Evolutionary conservation across 2,329 filamentous ascomycete genomes (phyloP), one percentile per base, ranked within the genome.

Genomic region (Huntiella decipiens): DNA sequence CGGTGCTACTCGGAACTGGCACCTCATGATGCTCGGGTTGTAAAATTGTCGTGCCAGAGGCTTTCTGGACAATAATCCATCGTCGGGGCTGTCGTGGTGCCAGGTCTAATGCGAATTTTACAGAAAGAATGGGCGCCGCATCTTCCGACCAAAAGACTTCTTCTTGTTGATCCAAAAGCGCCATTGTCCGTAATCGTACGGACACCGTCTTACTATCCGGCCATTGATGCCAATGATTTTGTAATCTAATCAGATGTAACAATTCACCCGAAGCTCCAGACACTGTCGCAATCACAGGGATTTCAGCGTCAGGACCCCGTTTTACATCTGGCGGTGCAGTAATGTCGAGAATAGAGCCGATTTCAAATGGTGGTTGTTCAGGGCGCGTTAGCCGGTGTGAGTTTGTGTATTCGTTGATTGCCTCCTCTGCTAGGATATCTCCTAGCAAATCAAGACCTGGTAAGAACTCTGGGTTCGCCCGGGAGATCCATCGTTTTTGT

Each of bases 251-350:
- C 2, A 84, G 55, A 2, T 71, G 70, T 7, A 84, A 59, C 1
- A 71, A 59, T 51, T 77, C 70, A 1, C 74, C 72, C 11, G 66
- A 67, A 42, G 67, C 64, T n/a, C 79, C 79, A 2, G 67, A 62
- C 4, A 62, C 67, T 54, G 61, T 67, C 51, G 63, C 71, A 50
- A 67, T 63, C 52, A 62, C 57, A 1, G 62, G 58, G 10, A 58
- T 57, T 12, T 36, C 54, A 56, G 1, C 47, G 52, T 31, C 19
- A 52, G 39, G 31, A 45, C 54, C 22, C 47, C 53, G 13, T 15
- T 3, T 55, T 17, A 11, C 10, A n/a, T 11, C 13, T 31, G 31
- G 15, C 13, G 13, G 19, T 13, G 57, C 47, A 35, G 59, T 63
- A 13, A 60, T 50, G 51, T 73, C 62, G 1, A 61, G 57, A 51